phyloP scores from a whole-genome alignment of 73 alveolate species.

The Durusdinium trenchii region DNA sequence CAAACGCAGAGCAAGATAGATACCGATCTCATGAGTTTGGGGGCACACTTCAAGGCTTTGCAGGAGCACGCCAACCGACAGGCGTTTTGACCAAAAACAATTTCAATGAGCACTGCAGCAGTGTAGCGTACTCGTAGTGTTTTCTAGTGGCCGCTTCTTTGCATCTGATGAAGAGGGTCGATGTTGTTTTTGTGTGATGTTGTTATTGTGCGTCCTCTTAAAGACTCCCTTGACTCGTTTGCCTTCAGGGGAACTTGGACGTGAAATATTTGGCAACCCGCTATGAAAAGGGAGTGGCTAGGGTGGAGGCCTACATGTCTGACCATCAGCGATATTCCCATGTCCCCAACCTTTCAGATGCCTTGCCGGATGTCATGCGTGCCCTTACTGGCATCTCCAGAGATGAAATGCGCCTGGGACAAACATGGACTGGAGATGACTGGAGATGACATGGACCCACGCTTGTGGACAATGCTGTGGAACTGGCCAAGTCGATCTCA shows the following conservation, averaged over 20 bases:
- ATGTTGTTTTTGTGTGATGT: too few relatives aligned
- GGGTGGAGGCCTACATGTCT: not conserved
- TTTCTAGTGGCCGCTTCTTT: not conserved
- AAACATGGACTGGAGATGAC: not conserved
- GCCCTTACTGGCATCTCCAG: not conserved
- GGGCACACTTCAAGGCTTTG: not conserved
- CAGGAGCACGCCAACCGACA: not conserved
- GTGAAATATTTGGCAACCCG: not conserved
- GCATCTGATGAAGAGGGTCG: too few relatives aligned
- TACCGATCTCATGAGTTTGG: not conserved
- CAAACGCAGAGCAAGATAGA: not conserved
- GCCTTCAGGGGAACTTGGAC: not conserved
- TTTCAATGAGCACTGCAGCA: too few relatives aligned
- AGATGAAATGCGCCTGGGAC: not conserved
- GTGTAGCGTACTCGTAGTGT: not conserved
- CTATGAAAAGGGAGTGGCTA: not conserved
- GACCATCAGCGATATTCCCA: not conserved
- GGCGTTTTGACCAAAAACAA: not conserved
- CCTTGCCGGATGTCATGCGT: not conserved
- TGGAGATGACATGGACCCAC: not conserved
- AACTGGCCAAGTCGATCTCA: not conserved
- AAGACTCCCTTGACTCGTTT: not conserved
- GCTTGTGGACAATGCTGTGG: not conserved
- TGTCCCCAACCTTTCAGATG: not conserved
- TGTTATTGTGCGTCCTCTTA: not conserved